These are phyloP conservation scores for Pigoraptor vietnamica DNA, from an alignment of 78 protist species.

Conservation along the genomic window DNA sequence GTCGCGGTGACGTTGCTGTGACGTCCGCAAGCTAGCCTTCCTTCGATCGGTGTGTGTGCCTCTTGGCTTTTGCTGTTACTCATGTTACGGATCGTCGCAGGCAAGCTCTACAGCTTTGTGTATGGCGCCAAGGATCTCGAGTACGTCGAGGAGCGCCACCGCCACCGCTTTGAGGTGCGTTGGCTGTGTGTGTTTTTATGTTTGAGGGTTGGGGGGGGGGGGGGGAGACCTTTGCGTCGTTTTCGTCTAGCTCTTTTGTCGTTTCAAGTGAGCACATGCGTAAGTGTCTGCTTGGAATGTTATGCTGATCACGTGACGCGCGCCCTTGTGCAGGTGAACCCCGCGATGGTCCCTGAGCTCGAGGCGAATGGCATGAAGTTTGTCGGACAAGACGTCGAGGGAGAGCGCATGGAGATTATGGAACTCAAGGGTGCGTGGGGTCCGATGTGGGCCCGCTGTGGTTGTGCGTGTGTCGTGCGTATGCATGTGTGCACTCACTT, in stretches of 20 bases:
- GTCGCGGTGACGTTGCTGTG: not conserved
- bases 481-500: not conserved
- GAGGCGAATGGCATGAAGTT: slow-evolving; percentile 68
- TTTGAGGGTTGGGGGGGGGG: too few species aligned
- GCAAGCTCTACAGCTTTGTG: slow-evolving; percentile 46
- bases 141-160: slow-evolving; percentile 89
- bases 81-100: not conserved
- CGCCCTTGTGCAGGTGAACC: slow-evolving; percentile 70
- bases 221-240: not conserved
- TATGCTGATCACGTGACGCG: not conserved
- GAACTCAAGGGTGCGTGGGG: slow-evolving; percentile 14
- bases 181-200: not conserved
- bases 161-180: slow-evolving; percentile 84
- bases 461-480: not conserved
- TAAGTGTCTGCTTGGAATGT: not conserved
- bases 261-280: not conserved
- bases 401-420: slow-evolving; percentile 47
- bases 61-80: not conserved
- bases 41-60: not conserved
- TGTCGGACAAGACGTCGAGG: slow-evolving; percentile 61
- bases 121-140: slow-evolving; percentile 18
- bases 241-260: not conserved
- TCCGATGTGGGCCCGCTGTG: not conserved
- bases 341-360: slow-evolving; percentile 55
- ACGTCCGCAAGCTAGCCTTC: not conserved